Evolutionary conservation across 768 basidiomycete species (phyloP).

Genomic region (Leucocoprinus birnbaumii): DNA sequence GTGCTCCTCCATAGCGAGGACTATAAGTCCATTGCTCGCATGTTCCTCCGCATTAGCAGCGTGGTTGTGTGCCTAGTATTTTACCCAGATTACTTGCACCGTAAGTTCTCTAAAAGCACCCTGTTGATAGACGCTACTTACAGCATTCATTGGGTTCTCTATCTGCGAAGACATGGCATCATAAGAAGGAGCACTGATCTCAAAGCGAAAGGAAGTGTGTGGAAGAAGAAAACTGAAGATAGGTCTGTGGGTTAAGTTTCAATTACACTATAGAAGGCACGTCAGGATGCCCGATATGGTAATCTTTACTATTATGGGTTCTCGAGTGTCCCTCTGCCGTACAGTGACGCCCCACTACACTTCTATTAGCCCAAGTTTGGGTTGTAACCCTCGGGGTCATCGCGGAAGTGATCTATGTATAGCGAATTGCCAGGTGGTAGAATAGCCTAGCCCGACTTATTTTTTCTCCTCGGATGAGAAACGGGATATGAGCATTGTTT

Average conservation of each 20-base stretch:
- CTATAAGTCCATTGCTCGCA: conserved; percentile 59
- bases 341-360: neutral
- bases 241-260: neutral
- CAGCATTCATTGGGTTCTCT: conserved; percentile 51
- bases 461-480: neutral
- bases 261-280: neutral
- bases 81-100: neutral
- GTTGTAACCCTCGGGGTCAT: neutral
- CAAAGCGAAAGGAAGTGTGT: neutral
- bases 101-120: neutral
- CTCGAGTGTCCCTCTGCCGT: neutral
- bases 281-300: conserved; percentile 10
- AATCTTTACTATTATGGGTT: conserved; percentile 6
- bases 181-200: neutral
- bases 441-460: neutral
- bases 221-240: neutral
- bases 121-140: conserved; percentile 23
- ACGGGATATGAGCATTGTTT: neutral
- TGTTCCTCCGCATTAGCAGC: conserved; percentile 79
- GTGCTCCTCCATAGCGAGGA: conserved; percentile 74
- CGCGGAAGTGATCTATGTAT: neutral
- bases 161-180: conserved; percentile 31
- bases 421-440: neutral
- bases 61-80: conserved; percentile 72
- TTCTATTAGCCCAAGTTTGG: neutral